These are phyloP conservation scores for Metschnikowia aberdeeniae DNA, from an alignment of 805 yeast species.

Conservation along the genomic window DNA sequence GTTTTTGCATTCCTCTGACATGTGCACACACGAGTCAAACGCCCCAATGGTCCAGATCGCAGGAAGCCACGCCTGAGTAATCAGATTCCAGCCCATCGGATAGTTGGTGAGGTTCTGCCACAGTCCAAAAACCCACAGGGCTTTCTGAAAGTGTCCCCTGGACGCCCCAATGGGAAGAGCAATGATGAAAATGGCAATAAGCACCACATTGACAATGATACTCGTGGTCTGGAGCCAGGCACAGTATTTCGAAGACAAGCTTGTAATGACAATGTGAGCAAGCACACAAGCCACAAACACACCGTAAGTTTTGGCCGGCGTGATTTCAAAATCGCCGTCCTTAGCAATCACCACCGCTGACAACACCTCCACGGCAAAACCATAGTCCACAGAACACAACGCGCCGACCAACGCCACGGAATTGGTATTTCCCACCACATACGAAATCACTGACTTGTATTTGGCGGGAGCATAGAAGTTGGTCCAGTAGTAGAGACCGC, in stretches of 20 bases:
- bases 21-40: slow-evolving; percentile 68
- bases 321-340: slow-evolving; percentile 54
- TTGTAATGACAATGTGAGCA: slow-evolving; percentile 49
- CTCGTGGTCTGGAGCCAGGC: slow-evolving; percentile 60
- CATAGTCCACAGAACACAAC: slow-evolving; percentile 64
- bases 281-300: slow-evolving; percentile 60
- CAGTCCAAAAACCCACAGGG: slow-evolving; percentile 51
- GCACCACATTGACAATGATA: slow-evolving; percentile 48
- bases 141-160: slow-evolving; percentile 40
- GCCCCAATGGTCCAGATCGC: slow-evolving; percentile 75
- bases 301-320: slow-evolving; percentile 56
- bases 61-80: slow-evolving; percentile 52
- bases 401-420: slow-evolving; percentile 65
- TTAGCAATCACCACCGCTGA: slow-evolving; percentile 53
- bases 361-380: slow-evolving; percentile 56
- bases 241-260: slow-evolving; percentile 52
- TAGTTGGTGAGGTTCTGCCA: slow-evolving; percentile 50
- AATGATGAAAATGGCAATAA: slow-evolving; percentile 53
- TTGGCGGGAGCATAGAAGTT: slow-evolving; percentile 56
- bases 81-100: slow-evolving; percentile 54
- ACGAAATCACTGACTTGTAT: slow-evolving; percentile 21
- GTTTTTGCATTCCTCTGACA: slow-evolving; percentile 66
- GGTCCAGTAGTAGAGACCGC: slow-evolving; percentile 69
- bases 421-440: slow-evolving; percentile 61
- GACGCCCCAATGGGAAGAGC: slow-evolving; percentile 61